Evolutionary conservation across 441 rosid species (phyloP), one percentile per base, ranked within the genome.

Genomic region (Erysimum pusillum): DNA sequence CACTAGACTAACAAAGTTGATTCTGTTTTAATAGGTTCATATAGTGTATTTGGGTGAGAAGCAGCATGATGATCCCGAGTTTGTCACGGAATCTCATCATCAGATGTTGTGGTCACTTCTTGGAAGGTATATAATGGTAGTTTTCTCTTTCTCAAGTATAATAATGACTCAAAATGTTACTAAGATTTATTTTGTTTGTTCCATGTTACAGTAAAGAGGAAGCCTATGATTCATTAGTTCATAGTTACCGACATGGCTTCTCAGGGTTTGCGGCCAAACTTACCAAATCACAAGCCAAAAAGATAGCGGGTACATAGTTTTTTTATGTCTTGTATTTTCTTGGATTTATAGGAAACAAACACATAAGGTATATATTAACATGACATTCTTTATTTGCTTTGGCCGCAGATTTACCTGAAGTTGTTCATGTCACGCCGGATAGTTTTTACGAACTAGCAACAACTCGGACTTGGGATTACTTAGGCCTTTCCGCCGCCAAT

Each of bases 171-270:
- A 28, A 20, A 17, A 6, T 6, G 45, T 63, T 45, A 38, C 12
- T 63, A 5, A 63, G 0, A 2, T 34, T 54, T 8, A 3, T 15
- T n/a, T 13, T 20, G 15, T 13, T 39, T 63, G 9, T 44, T 44
- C n/a, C 13, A 46, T 69, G 35, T 38, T 63, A 42, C 82, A 90
- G 93, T 75, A 75, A 83, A 68, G 86, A 86, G 69, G 91, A 85
- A 31, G 90, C 87, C 15, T 75, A 75, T 73, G 63, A 63, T 49
- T 90, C 93, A 11, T 74, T 88, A 76, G 79, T 90, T 12, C 76
- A 88, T 57, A 88, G 90, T 79, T 84, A 87, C 44, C 83, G 81
- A 72, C 89, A 87, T 80, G 93, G 93, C 58, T 88, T 90, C 76
- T 88, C 87, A 9, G 87, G 93, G 35, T 86, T 87, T 65, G 91